Percentiles rank a stretch among this genome's conserved stretches.
These are phyloP conservation scores for Coniella vitis DNA, from an alignment of 2,329 filamentous ascomycete species.

Conservation along the genomic window DNA sequence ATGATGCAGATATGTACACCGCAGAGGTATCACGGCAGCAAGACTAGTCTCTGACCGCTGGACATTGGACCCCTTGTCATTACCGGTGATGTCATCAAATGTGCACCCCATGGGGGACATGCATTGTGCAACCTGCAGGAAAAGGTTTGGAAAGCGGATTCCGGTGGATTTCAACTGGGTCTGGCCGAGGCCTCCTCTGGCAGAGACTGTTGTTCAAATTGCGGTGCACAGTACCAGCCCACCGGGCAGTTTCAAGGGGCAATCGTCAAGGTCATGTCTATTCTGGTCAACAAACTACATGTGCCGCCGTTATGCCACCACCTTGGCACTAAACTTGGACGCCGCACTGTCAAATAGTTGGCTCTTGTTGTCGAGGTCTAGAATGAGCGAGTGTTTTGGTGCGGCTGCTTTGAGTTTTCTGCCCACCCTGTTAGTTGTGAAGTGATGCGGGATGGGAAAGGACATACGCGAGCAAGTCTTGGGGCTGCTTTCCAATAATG, in stretches of 20 bases:
- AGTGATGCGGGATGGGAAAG: too few relatives aligned
- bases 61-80: neutral
- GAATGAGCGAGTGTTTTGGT: slow-evolving; percentile 62
- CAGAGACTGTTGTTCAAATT: too few relatives aligned
- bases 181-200: neutral
- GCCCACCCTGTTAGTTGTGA: slow-evolving; percentile 28
- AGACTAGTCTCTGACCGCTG: too few relatives aligned
- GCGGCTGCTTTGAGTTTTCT: slow-evolving; percentile 46
- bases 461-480: slow-evolving; percentile 56
- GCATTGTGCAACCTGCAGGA: slow-evolving; percentile 1
- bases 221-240: too few relatives aligned
- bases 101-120: slow-evolving; percentile 8
- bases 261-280: neutral
- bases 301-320: slow-evolving; percentile 42
- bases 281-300: too few relatives aligned
- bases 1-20: neutral
- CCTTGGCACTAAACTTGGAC: slow-evolving; percentile 80
- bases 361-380: slow-evolving; percentile 77
- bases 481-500: slow-evolving; percentile 64
- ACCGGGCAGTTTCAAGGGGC: too few relatives aligned
- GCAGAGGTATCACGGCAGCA: too few relatives aligned
- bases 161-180: neutral
- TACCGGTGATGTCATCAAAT: slow-evolving; percentile 9
- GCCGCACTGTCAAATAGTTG: slow-evolving; percentile 81
- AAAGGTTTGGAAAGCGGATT: neutral